Base-by-base conservation (phyloP, 192 early-diverging fungal species). In the Coemansia sp. region DNA sequence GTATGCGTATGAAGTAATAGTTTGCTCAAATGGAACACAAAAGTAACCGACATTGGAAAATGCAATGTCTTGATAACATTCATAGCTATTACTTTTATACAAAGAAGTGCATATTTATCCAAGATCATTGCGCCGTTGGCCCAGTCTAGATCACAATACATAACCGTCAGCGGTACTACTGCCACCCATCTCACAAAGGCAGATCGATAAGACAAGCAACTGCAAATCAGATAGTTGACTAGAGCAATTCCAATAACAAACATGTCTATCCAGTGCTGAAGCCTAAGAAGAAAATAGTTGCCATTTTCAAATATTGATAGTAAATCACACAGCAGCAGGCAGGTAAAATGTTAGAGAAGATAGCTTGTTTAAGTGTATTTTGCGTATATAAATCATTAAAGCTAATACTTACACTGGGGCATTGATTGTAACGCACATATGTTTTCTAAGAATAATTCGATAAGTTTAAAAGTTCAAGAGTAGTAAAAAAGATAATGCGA, bases 21-120 rank as follows among this genome's bases (percentile, higher is more conserved):
- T 7, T 55, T 54, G 54, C 51, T 65, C 46, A 42, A 4, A 33
- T 65, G 63, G 6, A 57, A 57, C 2, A 5, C 3, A n/a, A 33
- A 24, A 17, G 5, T 32, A 17, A 55, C 7, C 20, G 20, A 6
- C 14, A 19, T 39, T 17, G 63, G 63, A 23, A 56, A 46, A 2
- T 42, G 19, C 21, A 42, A 9, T 11, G 4, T 19, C 42, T 42
- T 65, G 21, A 65, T 64, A 25, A 4, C 29, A 9, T 20, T 10
- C 14, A 52, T 22, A 54, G 52, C 52, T 17, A 32, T 20, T 1
- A 64, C 1, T 21, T 64, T 46, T 3, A 14, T 46, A 46, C 8
- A 17, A 46, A 46, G 3, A 17, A 17, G 17, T 46, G 39, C 17
- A 14, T 46, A 42, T 7, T 25, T 32, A 32, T 31, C 30, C 20